Conservation (phyloP, 345 rosid species). For the Syzygium grande region DNA sequence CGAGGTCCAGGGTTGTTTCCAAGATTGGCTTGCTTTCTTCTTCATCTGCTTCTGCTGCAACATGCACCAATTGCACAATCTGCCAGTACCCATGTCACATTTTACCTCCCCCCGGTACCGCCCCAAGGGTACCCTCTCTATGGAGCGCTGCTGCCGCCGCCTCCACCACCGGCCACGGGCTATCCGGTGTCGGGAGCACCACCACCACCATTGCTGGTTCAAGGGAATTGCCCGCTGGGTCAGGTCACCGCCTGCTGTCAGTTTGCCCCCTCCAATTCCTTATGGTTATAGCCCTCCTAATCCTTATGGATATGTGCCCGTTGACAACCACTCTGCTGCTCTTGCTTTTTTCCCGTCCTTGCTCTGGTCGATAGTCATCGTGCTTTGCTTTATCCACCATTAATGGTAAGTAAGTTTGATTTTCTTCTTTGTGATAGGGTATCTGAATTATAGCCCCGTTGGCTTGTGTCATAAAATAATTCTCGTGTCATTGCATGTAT, state of each 20-base stretch:
- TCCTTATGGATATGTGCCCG: not conserved
- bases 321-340: not conserved
- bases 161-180: not conserved
- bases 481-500: not conserved
- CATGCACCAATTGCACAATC: not conserved
- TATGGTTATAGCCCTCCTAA: not conserved
- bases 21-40: not conserved
- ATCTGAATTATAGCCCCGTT: not conserved
- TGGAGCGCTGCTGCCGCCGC: not conserved
- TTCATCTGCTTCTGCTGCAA: not conserved
- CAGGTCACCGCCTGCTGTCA: constrained; percentile 1
- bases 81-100: not conserved
- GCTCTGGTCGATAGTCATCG: not conserved
- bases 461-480: not conserved
- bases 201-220: not conserved
- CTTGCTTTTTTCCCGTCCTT: not conserved
- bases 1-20: not conserved
- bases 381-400: not conserved
- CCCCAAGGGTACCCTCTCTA: not conserved
- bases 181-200: not conserved
- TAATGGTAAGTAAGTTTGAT: not conserved
- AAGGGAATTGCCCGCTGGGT: constrained; percentile 8
- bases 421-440: not conserved
- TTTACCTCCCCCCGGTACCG: not conserved
- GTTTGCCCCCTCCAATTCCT: not conserved